phyloP scores from a whole-genome alignment of 2,329 filamentous ascomycete genomes.

The Knoxdaviesia capensis region DNA sequence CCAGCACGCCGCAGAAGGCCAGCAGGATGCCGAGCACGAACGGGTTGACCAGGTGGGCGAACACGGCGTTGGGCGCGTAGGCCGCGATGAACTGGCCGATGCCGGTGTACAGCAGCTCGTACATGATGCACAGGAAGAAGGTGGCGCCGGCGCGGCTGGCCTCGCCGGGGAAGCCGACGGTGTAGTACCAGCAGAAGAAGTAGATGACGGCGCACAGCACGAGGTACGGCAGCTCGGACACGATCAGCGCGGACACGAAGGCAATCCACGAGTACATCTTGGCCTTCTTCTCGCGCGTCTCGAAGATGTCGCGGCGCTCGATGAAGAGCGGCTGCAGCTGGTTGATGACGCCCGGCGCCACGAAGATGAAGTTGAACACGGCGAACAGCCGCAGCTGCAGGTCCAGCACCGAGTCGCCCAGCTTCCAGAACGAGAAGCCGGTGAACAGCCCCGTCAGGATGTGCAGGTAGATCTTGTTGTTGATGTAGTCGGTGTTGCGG shows the following conservation, averaged over 20 bases:
- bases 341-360: slow-evolving; percentile 34
- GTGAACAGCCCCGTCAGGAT: slow-evolving; percentile 34
- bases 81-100: slow-evolving; percentile 45
- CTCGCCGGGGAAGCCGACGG: slow-evolving; percentile 26
- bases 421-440: slow-evolving; percentile 41
- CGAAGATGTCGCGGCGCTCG: slow-evolving; percentile 33
- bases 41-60: slow-evolving; percentile 36
- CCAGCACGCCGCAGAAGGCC: slow-evolving; percentile 56
- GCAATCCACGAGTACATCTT: slow-evolving; percentile 44
- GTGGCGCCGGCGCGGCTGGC: slow-evolving; percentile 26
- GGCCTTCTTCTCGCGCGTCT: slow-evolving; percentile 36
- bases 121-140: slow-evolving; percentile 35
- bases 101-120: slow-evolving; percentile 38
- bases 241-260: slow-evolving; percentile 42
- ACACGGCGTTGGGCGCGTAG: slow-evolving; percentile 39
- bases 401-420: slow-evolving; percentile 27
- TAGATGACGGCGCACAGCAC: slow-evolving; percentile 45
- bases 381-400: slow-evolving; percentile 36
- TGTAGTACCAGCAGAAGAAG: slow-evolving; percentile 34
- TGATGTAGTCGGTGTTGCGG: slow-evolving; percentile 46
- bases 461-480: slow-evolving; percentile 40
- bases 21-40: slow-evolving; percentile 37
- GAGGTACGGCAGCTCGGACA: slow-evolving; percentile 52
- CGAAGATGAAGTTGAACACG: slow-evolving; percentile 43
- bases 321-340: slow-evolving; percentile 40